phyloP scores from a whole-genome alignment of 257 asterid species.

The Haberlea rhodopensis region DNA sequence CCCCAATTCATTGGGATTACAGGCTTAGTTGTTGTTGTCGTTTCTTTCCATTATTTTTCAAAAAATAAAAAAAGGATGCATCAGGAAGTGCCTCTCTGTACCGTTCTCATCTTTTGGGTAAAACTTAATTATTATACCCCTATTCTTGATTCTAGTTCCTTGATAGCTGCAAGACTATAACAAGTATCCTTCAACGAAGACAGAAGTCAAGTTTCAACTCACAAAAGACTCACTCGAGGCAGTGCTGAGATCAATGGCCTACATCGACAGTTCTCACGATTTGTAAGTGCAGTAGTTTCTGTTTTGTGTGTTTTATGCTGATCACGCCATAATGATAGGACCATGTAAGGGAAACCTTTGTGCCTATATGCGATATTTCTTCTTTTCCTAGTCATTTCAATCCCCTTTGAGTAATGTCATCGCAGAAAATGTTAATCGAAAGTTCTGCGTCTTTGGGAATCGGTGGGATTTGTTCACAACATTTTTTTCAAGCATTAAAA shows the following conservation, averaged over 20 bases:
- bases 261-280: constrained; percentile 35
- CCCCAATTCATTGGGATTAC: no score
- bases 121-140: neutral
- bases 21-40: no score
- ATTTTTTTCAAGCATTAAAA: no score
- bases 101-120: neutral
- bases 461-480: no score
- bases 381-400: neutral
- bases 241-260: constrained; percentile 43
- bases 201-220: constrained; percentile 46
- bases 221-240: constrained; percentile 44
- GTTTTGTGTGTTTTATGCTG: neutral
- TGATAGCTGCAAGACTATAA: constrained; percentile 43
- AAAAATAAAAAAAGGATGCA: no score
- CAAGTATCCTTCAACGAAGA: constrained; percentile 36
- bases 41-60: no score
- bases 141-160: constrained; percentile 21
- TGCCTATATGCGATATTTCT: neutral
- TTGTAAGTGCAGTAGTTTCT: constrained; percentile 23
- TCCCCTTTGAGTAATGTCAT: no score
- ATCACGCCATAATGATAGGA: neutral
- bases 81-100: no score
- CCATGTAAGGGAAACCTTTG: neutral
- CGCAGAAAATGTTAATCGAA: no score
- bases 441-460: no score